Evolutionary conservation across 768 basidiomycete genomes (phyloP).

Genomic region (Nidula microcarpa): DNA sequence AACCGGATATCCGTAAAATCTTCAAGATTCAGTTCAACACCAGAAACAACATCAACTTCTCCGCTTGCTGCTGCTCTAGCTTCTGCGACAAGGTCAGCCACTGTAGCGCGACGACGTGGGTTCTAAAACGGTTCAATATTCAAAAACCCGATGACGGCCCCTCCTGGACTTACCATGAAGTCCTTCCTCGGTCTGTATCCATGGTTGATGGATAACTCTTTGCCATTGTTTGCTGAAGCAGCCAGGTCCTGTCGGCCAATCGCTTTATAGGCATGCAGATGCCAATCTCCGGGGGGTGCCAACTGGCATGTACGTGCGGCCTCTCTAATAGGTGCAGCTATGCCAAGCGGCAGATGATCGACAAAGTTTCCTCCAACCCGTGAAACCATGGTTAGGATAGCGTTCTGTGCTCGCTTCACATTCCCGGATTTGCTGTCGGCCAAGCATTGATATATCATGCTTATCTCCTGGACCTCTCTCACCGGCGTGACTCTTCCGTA

Average conservation of each 20-base stretch:
- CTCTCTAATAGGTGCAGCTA: constrained; percentile 79
- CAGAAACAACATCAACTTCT: constrained; percentile 57
- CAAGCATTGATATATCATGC: constrained; percentile 53
- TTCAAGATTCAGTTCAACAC: constrained; percentile 68
- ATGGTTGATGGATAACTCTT: constrained; percentile 41
- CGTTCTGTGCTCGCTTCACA: constrained; percentile 66
- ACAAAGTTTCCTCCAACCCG: constrained; percentile 45
- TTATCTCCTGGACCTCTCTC: constrained; percentile 47
- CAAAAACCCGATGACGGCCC: not conserved
- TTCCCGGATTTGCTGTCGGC: constrained; percentile 51
- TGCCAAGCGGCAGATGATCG: constrained; percentile 59
- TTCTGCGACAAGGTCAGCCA: constrained; percentile 47
- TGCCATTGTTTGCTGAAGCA: constrained; percentile 47
- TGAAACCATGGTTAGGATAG: constrained; percentile 53
- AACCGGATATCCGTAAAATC: constrained; percentile 85
- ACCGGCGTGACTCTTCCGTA: constrained; percentile 65
- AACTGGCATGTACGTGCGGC: constrained; percentile 82
- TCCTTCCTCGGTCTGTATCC: constrained; percentile 59
- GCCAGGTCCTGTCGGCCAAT: constrained; percentile 77
- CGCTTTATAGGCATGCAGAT: constrained; percentile 59
- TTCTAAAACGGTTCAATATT: constrained; percentile 31
- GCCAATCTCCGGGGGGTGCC: constrained; percentile 74
- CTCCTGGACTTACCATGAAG: constrained; percentile 41
- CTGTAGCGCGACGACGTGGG: constrained; percentile 45
- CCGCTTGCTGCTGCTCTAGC: constrained; percentile 48